Conservation (phyloP, 331 rosid genomes). For the Rhamnella rubrinervis region DNA sequence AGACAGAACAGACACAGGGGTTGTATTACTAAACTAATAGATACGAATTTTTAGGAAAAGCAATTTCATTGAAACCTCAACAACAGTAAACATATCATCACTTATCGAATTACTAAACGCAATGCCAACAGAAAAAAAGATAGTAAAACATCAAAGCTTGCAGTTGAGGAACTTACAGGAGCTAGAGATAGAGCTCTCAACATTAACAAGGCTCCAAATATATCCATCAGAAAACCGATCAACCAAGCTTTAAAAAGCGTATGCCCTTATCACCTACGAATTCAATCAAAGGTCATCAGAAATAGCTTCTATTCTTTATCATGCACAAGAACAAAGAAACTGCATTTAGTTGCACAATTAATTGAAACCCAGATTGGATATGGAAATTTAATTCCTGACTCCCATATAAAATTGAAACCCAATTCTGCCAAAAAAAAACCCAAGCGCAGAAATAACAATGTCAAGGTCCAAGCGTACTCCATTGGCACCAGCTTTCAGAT, state of each 20-base stretch:
- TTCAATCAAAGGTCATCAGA: constrained; percentile 5
- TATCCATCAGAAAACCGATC: constrained; percentile 91
- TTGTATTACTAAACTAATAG: too few species aligned
- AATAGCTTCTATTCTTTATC: neutral
- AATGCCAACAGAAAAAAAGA: neutral
- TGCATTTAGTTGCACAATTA: neutral
- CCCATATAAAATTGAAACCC: too few species aligned
- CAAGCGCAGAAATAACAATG: too few species aligned
- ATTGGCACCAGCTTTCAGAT: neutral
- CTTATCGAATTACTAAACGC: neutral
- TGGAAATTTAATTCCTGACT: neutral
- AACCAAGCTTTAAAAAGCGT: constrained; percentile 77
- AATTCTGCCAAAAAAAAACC: too few species aligned
- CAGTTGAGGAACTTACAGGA: constrained; percentile 65
- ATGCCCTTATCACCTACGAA: constrained; percentile 81
- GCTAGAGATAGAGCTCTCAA: constrained; percentile 88
- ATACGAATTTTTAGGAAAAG: too few species aligned
- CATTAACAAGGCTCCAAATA: constrained; percentile 88
- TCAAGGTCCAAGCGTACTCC: neutral
- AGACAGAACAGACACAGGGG: too few species aligned
- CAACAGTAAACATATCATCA: neutral
- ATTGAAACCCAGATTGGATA: neutral
- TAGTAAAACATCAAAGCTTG: neutral
- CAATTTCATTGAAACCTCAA: too few species aligned
- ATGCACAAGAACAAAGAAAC: neutral